Percentiles rank a stretch among this genome's conserved stretches.
These are phyloP conservation scores for Lactarius trivialis DNA, from an alignment of 768 basidiomycete species.

Conservation along the genomic window DNA sequence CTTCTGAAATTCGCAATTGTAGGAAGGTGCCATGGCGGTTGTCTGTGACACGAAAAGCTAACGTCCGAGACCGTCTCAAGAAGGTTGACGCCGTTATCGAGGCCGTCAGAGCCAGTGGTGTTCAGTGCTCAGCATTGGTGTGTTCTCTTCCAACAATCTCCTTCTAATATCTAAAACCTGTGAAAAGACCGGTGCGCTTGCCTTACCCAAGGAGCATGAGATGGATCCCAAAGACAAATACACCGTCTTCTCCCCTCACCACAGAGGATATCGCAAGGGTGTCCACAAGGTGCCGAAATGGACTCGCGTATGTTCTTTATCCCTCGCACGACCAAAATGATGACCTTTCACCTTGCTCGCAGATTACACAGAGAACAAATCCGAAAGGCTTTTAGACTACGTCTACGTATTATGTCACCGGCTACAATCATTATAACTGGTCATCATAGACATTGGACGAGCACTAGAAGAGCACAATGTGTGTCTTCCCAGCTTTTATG, in stretches of 20 bases:
- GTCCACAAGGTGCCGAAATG: constrained; percentile 98
- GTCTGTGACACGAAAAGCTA: constrained; percentile 87
- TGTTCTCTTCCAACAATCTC: constrained; percentile 27
- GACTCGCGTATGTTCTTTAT: constrained; percentile 62
- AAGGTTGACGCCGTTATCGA: constrained; percentile 92
- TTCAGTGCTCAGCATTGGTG: constrained; percentile 72
- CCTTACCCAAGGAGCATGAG: constrained; percentile 87
- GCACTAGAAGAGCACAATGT: constrained; percentile 68
- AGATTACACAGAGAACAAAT: constrained; percentile 84
- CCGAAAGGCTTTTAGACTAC: constrained; percentile 74
- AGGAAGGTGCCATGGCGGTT: constrained; percentile 97
- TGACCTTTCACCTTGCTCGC: constrained; percentile 1
- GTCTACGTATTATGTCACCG: neutral
- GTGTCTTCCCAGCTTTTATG: constrained; percentile 65
- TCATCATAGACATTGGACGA: neutral
- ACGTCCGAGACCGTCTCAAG: constrained; percentile 82
- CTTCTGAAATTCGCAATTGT: constrained; percentile 6
- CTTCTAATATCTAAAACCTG: neutral
- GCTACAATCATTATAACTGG: constrained; percentile 5
- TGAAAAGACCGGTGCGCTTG: constrained; percentile 59
- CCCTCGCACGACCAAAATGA: neutral
- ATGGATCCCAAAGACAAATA: constrained; percentile 95
- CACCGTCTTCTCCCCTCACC: constrained; percentile 72
- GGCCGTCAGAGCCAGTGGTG: constrained; percentile 74
- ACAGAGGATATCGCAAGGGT: constrained; percentile 79